Evolutionary conservation across 2,329 filamentous ascomycete genomes (phyloP), one percentile per base, ranked within the genome.

Genomic region (Aspergillus vadensis): DNA sequence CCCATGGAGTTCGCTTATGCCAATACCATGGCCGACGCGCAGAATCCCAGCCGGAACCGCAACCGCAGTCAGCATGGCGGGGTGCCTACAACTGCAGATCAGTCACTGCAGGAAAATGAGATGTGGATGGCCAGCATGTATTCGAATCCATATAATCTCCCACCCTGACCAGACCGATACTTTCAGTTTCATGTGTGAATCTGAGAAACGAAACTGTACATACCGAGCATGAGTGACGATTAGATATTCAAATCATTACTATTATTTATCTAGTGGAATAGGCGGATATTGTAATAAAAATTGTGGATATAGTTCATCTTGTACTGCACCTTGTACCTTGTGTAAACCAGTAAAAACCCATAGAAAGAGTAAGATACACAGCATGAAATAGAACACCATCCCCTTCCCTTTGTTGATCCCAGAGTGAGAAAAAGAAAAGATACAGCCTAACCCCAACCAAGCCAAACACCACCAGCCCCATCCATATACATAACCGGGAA

Each of bases 101-200:
- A 55, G 19, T 10, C 25, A 14, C 21, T 55, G 53, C 52, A 57
- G 5, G 14, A 23, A 0, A 21, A 44, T 23, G 48, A 38, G 3
- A 54, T 58, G 51, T 63, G 58, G 58, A 58, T 61, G 61, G 52
- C 47, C 41, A 53, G 39, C 21, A 32, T 27, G 30, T 63, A 51
- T 55, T 41, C 52, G 19, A 57, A 48, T 12, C 36, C 47, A 7
- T 59, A 51, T 25, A 32, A 27, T n/a, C 32, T 47, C 17, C 30
- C n/a, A 8, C 32, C 36, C n/a, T 53, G 21, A 30, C 17, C 17
- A 4, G 36, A 4, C 25, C 8, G 9, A 38, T 38, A 8, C 8
- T 7, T 8, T 15, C 36, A 32, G 23, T 5, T 39, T 21, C 12
- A 39, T 53, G 30, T 53, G 17, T 9, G 21, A 38, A 23, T 25